These are phyloP conservation scores for Colletotrichum cordylinicola DNA, from an alignment of 2,329 filamentous ascomycete genomes.

Conservation along the genomic window DNA sequence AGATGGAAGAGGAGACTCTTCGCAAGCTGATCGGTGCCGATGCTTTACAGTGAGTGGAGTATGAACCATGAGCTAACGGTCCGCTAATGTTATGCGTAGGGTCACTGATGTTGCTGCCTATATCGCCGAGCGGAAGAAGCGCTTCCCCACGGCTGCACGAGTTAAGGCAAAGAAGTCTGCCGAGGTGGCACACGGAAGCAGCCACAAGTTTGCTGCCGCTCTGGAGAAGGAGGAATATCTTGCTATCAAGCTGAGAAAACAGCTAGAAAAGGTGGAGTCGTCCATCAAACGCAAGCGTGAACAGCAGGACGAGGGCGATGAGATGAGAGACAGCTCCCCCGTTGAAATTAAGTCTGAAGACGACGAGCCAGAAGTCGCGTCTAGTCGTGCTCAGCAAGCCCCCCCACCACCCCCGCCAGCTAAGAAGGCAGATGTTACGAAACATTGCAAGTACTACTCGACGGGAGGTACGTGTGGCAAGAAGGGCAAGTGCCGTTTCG, in stretches of 20 bases:
- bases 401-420: constrained; percentile 48
- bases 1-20: constrained; percentile 73
- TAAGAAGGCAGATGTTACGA: constrained; percentile 65
- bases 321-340: constrained; percentile 60
- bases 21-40: constrained; percentile 61
- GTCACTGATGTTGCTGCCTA: constrained; percentile 78
- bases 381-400: constrained; percentile 49
- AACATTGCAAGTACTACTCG: constrained; percentile 75
- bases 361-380: constrained; percentile 63
- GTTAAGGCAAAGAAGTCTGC: constrained; percentile 66
- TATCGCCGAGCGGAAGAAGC: constrained; percentile 79
- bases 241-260: constrained; percentile 66
- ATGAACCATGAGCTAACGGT: neutral
- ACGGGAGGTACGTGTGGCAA: constrained; percentile 73
- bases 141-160: constrained; percentile 80
- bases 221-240: constrained; percentile 65
- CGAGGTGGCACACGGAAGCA: constrained; percentile 31
- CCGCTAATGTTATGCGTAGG: constrained; percentile 34
- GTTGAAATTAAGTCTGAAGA: constrained; percentile 59
- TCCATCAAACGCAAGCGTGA: constrained; percentile 73
- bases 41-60: constrained; percentile 54
- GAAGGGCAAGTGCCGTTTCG: constrained; percentile 78
- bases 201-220: constrained; percentile 20
- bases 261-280: constrained; percentile 74
- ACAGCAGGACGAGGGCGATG: constrained; percentile 70